Evolutionary conservation across 2,329 filamentous ascomycete species (phyloP).

Genomic region (Teratosphaeria viscida): DNA sequence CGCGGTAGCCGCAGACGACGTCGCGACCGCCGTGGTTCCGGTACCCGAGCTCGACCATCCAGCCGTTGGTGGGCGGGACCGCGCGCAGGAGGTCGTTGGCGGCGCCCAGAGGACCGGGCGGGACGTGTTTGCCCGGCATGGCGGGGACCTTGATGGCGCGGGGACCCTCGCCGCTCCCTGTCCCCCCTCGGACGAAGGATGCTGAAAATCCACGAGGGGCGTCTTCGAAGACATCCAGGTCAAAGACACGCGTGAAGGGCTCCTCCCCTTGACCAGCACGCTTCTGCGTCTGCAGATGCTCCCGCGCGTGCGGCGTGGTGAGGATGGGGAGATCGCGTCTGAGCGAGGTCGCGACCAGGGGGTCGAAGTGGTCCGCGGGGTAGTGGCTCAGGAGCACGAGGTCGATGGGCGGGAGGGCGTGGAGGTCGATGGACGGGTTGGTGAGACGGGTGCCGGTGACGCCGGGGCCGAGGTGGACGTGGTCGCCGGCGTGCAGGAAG

Average conservation of each 20-base stretch:
- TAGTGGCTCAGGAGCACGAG: slow-evolving; percentile 54
- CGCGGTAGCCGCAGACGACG: slow-evolving; percentile 29
- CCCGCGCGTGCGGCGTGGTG: slow-evolving; percentile 51
- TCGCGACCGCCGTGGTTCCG: slow-evolving; percentile 28
- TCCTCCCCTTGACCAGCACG: slow-evolving; percentile 33
- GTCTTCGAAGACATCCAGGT: slow-evolving; percentile 47
- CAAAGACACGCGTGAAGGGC: slow-evolving; percentile 43
- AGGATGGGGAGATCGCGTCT: slow-evolving; percentile 50
- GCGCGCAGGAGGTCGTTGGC: slow-evolving; percentile 41
- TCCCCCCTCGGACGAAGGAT: neutral
- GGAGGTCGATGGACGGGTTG: slow-evolving; percentile 50
- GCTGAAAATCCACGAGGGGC: slow-evolving; percentile 35
- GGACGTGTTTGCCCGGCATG: slow-evolving; percentile 56
- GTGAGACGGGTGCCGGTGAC: slow-evolving; percentile 46
- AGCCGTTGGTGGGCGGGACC: slow-evolving; percentile 56
- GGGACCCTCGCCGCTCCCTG: slow-evolving; percentile 11
- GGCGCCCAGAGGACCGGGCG: slow-evolving; percentile 31
- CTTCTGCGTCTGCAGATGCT: slow-evolving; percentile 38
- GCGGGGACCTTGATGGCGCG: slow-evolving; percentile 46
- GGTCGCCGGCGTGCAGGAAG: slow-evolving; percentile 55
- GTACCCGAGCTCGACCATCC: slow-evolving; percentile 54
- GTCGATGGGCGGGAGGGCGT: slow-evolving; percentile 50
- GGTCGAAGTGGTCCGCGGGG: slow-evolving; percentile 51
- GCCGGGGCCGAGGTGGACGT: slow-evolving; percentile 56
- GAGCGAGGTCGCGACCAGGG: slow-evolving; percentile 41